phyloP scores from a whole-genome alignment of 2,329 filamentous ascomycete genomes.

The Trichophyton benhamiae region DNA sequence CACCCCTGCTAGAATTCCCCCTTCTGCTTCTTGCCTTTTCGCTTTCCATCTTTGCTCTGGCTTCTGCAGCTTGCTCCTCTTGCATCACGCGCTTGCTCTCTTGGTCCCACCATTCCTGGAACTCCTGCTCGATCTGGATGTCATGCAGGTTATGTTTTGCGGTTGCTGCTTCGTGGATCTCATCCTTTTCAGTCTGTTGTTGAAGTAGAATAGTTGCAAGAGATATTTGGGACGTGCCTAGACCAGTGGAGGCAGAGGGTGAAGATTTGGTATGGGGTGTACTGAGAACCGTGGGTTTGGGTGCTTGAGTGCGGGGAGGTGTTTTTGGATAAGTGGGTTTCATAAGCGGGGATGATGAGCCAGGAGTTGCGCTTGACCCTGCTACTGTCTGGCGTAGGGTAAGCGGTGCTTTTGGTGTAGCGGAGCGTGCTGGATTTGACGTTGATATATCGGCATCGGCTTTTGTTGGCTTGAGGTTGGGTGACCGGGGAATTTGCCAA shows the following conservation, averaged over 20 bases:
- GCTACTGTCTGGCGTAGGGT: slow-evolving; percentile 51
- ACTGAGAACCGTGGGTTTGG: background rate
- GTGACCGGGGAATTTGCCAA: slow-evolving; percentile 51
- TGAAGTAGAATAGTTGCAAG: slow-evolving; percentile 82
- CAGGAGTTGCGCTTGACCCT: slow-evolving; percentile 19
- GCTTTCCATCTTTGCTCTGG: slow-evolving; percentile 22
- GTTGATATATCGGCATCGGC: background rate
- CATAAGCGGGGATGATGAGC: background rate
- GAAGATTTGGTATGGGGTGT: slow-evolving; percentile 12
- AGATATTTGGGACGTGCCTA: slow-evolving; percentile 37
- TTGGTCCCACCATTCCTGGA: slow-evolving; percentile 92
- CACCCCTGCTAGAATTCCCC: background rate
- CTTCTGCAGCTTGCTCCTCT: slow-evolving; percentile 37
- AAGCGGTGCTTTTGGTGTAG: slow-evolving; percentile 38
- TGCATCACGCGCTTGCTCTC: slow-evolving; percentile 63
- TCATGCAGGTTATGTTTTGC: slow-evolving; percentile 84
- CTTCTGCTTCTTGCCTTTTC: slow-evolving; percentile 5
- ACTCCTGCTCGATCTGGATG: slow-evolving; percentile 93
- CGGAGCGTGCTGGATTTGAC: background rate
- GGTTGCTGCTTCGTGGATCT: slow-evolving; percentile 61
- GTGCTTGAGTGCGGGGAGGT: slow-evolving; percentile 10
- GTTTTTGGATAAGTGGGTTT: slow-evolving; percentile 5
- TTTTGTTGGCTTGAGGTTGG: slow-evolving; percentile 15
- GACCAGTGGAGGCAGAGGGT: slow-evolving; percentile 25
- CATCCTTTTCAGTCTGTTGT: slow-evolving; percentile 72